Conservation (phyloP, 306 rosid species). For the Chamaecrista fasciculata region DNA sequence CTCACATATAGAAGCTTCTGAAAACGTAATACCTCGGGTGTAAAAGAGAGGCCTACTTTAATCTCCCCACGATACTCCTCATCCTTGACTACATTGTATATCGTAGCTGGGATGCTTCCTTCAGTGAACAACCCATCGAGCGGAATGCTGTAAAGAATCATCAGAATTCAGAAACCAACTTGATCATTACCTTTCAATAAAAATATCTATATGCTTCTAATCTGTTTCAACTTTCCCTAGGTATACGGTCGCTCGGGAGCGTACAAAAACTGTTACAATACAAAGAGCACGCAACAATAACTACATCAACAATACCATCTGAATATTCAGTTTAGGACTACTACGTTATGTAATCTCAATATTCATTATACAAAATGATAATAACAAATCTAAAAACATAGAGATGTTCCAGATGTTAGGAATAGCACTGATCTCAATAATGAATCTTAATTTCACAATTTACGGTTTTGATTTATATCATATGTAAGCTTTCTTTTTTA, state of each 20-base stretch:
- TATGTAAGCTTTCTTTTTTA: not conserved
- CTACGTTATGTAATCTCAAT: not conserved
- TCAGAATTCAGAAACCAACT: not conserved
- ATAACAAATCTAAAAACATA: no score
- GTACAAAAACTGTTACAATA: not conserved
- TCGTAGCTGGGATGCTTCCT: conserved; percentile 51
- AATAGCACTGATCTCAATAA: not conserved
- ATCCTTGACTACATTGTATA: conserved; percentile 65
- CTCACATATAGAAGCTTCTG: not conserved
- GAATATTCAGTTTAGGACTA: not conserved
- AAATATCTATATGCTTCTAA: no score
- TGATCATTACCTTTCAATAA: conserved; percentile 19
- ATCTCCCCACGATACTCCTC: conserved; percentile 51
- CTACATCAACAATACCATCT: not conserved
- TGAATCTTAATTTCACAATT: not conserved
- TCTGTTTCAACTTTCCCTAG: conserved; percentile 20
- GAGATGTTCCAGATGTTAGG: not conserved
- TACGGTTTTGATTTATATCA: not conserved
- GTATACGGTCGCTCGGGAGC: no score
- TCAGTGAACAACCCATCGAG: conserved; percentile 45
- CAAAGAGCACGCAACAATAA: not conserved
- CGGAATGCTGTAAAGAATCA: conserved; percentile 47
- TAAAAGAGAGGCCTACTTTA: conserved; percentile 47
- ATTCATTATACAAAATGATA: not conserved
- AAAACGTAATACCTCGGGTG: conserved; percentile 37